Conservation (phyloP, 805 yeast genomes). For the Sugiyamaella valdiviana region DNA sequence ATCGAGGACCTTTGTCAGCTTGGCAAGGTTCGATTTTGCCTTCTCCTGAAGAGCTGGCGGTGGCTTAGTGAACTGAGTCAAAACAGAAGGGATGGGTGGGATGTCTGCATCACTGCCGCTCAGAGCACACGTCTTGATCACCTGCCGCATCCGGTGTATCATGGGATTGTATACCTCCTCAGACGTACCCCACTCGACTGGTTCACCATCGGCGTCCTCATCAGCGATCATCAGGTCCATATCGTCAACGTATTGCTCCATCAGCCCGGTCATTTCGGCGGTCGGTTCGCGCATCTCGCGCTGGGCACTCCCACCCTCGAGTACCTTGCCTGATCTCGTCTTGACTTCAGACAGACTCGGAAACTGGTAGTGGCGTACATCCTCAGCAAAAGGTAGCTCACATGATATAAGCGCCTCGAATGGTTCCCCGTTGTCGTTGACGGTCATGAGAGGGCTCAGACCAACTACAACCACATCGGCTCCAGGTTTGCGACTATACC, state of each 20-base stretch:
- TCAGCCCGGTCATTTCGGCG: slow-evolving; percentile 35
- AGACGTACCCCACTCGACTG: slow-evolving; percentile 25
- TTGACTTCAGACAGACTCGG: slow-evolving; percentile 45
- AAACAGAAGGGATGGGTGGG: slow-evolving; percentile 29
- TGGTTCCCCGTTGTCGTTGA: slow-evolving; percentile 16
- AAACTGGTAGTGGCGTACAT: slow-evolving; percentile 44
- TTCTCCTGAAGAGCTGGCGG: slow-evolving; percentile 18
- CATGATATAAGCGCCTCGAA: slow-evolving; percentile 40
- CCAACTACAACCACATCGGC: slow-evolving; percentile 38
- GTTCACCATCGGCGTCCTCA: slow-evolving; percentile 11
- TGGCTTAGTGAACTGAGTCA: slow-evolving; percentile 18
- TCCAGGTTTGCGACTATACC: slow-evolving; percentile 48
- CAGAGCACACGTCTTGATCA: slow-evolving; percentile 30
- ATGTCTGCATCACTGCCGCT: slow-evolving; percentile 28
- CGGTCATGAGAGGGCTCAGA: slow-evolving; percentile 42
- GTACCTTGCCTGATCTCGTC: slow-evolving; percentile 31
- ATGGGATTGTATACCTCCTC: slow-evolving; percentile 30
- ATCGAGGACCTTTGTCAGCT: slow-evolving; percentile 16
- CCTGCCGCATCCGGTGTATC: slow-evolving; percentile 21
- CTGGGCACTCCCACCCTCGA: slow-evolving; percentile 15
- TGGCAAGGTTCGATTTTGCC: slow-evolving; percentile 9
- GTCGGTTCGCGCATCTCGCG: slow-evolving; percentile 31
- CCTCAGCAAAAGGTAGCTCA: slow-evolving; percentile 68
- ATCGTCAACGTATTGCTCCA: slow-evolving; percentile 40
- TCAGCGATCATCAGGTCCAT: slow-evolving; percentile 38